Conservation (phyloP, 495 filamentous ascomycete species). For the Endocarpon pusillum region DNA sequence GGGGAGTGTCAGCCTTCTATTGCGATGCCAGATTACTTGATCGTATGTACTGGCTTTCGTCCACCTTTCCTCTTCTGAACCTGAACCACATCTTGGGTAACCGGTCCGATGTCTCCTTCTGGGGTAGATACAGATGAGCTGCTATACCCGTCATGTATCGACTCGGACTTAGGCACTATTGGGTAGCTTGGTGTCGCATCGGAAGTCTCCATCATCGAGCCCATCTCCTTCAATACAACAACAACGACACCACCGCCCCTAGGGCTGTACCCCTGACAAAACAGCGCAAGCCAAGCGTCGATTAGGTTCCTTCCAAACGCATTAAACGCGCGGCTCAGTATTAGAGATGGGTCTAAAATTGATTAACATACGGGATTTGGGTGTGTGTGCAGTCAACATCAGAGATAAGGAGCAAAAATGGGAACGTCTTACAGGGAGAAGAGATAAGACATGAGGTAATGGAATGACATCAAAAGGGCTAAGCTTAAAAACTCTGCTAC, state of each 20-base stretch:
- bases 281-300: background rate
- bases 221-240: conserved; percentile 21
- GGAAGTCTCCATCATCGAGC: conserved; percentile 29
- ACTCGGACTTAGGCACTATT: conserved; percentile 30
- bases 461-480: background rate
- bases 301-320: no score
- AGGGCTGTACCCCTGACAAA: conserved; percentile 1
- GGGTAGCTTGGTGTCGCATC: conserved; percentile 28
- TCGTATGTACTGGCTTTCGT: conserved; percentile 72
- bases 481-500: no score
- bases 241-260: background rate
- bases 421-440: background rate
- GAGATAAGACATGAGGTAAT: conserved; percentile 1
- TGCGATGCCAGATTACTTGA: conserved; percentile 5
- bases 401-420: background rate
- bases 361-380: no score
- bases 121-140: conserved; percentile 34
- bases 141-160: conserved; percentile 23
- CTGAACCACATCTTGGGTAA: conserved; percentile 34
- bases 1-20: conserved; percentile 2
- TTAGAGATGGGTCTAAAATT: no score
- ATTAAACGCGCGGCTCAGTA: conserved; percentile 1
- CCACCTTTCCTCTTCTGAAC: conserved; percentile 90
- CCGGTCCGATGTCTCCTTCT: background rate
- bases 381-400: no score